These are phyloP conservation scores for Paratinospora sagittata DNA, from an alignment of 164 flowering plant genomes.

Conservation along the genomic window DNA sequence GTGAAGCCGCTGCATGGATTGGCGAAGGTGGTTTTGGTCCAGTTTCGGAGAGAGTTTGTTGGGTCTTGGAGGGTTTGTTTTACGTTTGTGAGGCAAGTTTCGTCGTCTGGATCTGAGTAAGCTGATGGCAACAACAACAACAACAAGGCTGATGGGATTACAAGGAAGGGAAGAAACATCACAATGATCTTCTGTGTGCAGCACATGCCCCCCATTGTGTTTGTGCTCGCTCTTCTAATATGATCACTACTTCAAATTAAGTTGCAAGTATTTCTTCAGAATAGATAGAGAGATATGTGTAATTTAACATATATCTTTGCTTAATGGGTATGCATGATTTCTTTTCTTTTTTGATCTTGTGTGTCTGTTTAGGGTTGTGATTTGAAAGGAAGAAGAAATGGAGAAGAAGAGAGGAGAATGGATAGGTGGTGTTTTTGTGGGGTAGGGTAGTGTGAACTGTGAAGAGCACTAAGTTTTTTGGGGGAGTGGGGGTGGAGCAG, in stretches of 20 bases:
- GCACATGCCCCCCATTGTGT: no score
- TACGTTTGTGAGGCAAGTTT: slow-evolving; percentile 53
- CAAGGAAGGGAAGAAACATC: no score
- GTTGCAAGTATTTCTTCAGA: no score
- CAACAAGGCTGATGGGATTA: no score
- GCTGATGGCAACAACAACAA: background rate
- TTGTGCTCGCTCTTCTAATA: no score
- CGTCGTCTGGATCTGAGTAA: slow-evolving; percentile 70
- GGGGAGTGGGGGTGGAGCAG: background rate
- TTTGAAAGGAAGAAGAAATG: background rate
- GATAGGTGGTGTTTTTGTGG: no score
- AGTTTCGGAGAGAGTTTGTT: slow-evolving; percentile 46
- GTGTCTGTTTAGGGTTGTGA: background rate
- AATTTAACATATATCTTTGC: no score
- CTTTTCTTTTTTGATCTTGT: background rate
- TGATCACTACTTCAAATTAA: no score
- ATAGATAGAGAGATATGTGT: no score
- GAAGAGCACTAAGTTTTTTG: background rate
- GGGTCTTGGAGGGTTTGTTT: slow-evolving; percentile 57
- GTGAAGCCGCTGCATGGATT: slow-evolving; percentile 78
- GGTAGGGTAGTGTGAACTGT: background rate
- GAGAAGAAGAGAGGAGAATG: background rate
- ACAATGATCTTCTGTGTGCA: no score
- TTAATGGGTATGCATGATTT: background rate
- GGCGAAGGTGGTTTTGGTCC: slow-evolving; percentile 61